A percentile compares a stretch with the other conserved stretches of the same genome.
Evolutionary conservation across 768 basidiomycete species (phyloP).

Genomic region (Rhodocollybia butyracea): DNA sequence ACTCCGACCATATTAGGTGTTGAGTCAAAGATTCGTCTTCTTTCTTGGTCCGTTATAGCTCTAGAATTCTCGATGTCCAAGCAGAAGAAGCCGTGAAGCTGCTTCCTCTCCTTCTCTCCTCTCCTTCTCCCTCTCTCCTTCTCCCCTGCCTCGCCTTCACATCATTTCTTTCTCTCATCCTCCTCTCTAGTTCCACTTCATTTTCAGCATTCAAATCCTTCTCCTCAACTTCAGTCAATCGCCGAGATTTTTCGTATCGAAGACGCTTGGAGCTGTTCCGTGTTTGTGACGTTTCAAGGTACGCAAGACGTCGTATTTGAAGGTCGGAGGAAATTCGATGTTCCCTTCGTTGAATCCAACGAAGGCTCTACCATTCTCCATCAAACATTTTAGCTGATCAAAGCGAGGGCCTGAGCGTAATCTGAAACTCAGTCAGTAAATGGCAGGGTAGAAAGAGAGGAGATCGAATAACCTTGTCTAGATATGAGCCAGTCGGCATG

Average conservation of each 20-base stretch:
- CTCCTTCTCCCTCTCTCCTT: slow-evolving; percentile 29
- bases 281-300: slow-evolving; percentile 49
- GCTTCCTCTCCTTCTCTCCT: slow-evolving; percentile 39
- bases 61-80: slow-evolving; percentile 45
- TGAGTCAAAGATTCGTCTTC: slow-evolving; percentile 39
- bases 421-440: slow-evolving; percentile 42
- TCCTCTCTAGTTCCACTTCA: slow-evolving; percentile 18
- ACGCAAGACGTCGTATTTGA: slow-evolving; percentile 84
- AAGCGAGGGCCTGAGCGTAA: slow-evolving; percentile 85
- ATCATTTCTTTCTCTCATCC: neutral
- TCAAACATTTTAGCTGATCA: slow-evolving; percentile 81
- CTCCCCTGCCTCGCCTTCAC: slow-evolving; percentile 22
- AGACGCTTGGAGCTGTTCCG: slow-evolving; percentile 31
- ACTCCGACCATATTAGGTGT: slow-evolving; percentile 22
- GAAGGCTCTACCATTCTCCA: slow-evolving; percentile 67
- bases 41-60: slow-evolving; percentile 29
- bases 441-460: neutral
- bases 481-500: slow-evolving; percentile 95
- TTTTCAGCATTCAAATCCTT: slow-evolving; percentile 26
- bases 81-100: slow-evolving; percentile 50
- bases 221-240: slow-evolving; percentile 38
- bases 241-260: slow-evolving; percentile 28
- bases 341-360: slow-evolving; percentile 75
- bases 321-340: slow-evolving; percentile 89
- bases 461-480: slow-evolving; percentile 51